Evolutionary conservation across 306 rosid species (phyloP).

Genomic region (Ochetophila trinervis): DNA sequence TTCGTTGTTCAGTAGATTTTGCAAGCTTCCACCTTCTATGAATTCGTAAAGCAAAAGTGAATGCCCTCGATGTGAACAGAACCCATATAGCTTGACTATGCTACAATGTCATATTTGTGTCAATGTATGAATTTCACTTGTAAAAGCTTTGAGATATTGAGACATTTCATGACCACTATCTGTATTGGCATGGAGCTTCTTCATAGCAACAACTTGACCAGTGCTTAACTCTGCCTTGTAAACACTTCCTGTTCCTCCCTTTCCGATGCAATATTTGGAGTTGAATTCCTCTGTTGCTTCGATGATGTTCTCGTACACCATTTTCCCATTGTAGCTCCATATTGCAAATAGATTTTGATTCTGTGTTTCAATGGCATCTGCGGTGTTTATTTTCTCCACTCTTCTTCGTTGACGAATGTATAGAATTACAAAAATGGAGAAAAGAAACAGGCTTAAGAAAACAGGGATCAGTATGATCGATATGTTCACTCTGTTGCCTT

Average conservation of each 20-base stretch:
- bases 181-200: slow-evolving; percentile 1
- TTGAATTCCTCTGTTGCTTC: slow-evolving; percentile 10
- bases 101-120: slow-evolving; percentile 19
- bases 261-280: slow-evolving; percentile 5
- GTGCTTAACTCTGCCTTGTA: slow-evolving; percentile 1
- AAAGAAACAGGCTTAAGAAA: neutral
- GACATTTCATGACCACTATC: neutral
- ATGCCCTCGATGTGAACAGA: slow-evolving; percentile 1
- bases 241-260: slow-evolving; percentile 18
- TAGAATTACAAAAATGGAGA: neutral
- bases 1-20: neutral
- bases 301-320: neutral
- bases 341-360: neutral
- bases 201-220: neutral
- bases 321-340: neutral
- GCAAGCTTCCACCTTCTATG: slow-evolving; percentile 19
- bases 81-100: slow-evolving; percentile 21
- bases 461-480: neutral
- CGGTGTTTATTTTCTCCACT: neutral
- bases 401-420: neutral
- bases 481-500: neutral
- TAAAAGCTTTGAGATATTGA: neutral
- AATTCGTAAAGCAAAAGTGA: slow-evolving; percentile 15
- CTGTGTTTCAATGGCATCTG: neutral
- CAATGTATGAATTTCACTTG: slow-evolving; percentile 14